Evolutionary conservation across 306 rosid species (phyloP), one percentile per base, ranked within the genome.

Genomic region (Rosa lucieae): DNA sequence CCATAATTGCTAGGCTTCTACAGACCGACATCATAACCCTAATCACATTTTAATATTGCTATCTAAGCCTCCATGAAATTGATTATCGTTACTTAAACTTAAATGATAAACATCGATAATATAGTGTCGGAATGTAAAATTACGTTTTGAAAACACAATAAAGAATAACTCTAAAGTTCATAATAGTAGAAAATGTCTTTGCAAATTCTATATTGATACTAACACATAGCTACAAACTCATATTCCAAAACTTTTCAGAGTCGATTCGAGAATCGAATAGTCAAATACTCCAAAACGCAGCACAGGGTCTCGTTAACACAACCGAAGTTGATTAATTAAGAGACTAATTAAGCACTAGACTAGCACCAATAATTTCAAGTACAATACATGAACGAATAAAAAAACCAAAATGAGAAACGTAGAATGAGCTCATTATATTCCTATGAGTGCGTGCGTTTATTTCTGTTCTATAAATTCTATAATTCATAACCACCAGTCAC

Each of bases 391-490:
- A 40, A 32, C 3, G 32, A 10, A 39, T 20, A 37, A 42, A 9
- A 12, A 1, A 14, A 40, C 26, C 8, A 0, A 8, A 48, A 40
- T 35, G 20, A 26, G 21, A 35, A 81, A 69, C 75, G 76, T 74
- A 48, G 62, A 75, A 26, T 59, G 68, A 58, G 51, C 48, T 48
- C 75, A 78, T 68, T 78, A 48, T 42, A 49, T 68, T 40, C 65
- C 67, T 39, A 20, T 44, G 66, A 80, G 79, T 72, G 73, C 84
- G 79, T 67, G 84, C 82, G 77, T 80, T 76, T 62, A 66, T 66
- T 63, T 72, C 62, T 40, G 56, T 5, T 10, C 17, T 10, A 65
- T 15, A 58, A 32, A 48, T 5, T 10, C 17, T 10, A 65, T 15
- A 58, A 32, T 65, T 65, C 63, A 21, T 58, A n/a, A 58, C 32